phyloP scores from a whole-genome alignment of 331 rosid genomes.

The Pyrus hybrid region DNA sequence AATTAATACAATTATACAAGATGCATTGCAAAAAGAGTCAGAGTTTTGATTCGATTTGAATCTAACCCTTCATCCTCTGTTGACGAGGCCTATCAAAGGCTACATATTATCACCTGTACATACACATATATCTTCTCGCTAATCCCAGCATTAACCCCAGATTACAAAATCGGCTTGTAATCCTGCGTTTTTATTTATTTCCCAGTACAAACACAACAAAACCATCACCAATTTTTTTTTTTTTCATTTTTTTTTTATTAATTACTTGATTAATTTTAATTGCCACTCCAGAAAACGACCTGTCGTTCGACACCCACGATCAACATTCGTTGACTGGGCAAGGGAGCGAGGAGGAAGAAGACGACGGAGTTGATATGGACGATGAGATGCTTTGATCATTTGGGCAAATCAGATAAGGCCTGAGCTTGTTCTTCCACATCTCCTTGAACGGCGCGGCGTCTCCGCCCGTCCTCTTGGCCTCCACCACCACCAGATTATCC shows the following conservation, averaged over 20 bases:
- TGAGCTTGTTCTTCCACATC: slow-evolving; percentile 50
- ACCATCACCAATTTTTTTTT: background rate
- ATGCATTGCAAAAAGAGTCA: background rate
- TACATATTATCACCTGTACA: background rate
- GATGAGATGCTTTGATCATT: background rate
- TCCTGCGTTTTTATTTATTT: background rate
- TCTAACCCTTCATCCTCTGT: slow-evolving; percentile 5
- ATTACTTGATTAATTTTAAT: background rate
- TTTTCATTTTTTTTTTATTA: background rate
- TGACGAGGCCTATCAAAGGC: background rate
- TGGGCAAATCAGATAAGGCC: slow-evolving; percentile 15
- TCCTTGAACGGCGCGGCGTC: slow-evolving; percentile 10
- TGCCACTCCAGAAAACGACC: background rate
- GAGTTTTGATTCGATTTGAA: background rate
- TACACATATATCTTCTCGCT: background rate
- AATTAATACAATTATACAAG: background rate
- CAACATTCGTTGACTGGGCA: background rate
- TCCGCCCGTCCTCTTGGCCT: slow-evolving; percentile 30
- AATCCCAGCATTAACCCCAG: background rate
- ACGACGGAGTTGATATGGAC: background rate
- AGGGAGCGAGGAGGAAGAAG: background rate
- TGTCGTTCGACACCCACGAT: background rate
- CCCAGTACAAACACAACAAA: background rate
- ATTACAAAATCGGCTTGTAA: background rate
- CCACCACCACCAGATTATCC: slow-evolving; percentile 43